Percentiles rank a stretch among this genome's conserved stretches.
Evolutionary conservation across 1,284 basidiomycete genomes (phyloP).

Genomic region (Agaricales sp.): DNA sequence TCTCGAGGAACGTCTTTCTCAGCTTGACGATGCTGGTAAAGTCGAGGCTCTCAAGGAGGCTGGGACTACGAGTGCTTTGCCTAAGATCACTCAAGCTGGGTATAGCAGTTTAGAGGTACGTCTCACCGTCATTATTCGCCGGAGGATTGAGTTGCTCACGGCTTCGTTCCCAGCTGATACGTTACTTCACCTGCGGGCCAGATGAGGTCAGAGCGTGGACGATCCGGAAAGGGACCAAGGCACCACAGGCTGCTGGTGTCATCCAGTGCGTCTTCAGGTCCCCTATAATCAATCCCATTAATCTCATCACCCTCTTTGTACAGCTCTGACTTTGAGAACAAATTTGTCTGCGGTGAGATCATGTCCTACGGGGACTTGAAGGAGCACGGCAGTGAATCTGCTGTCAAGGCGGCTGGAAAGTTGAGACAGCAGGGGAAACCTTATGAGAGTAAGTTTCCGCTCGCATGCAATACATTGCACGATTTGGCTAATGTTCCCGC

Average conservation of each 20-base stretch:
- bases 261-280: conserved; percentile 90
- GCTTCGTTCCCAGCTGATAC: conserved; percentile 56
- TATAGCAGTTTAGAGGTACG: conserved; percentile 76
- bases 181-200: conserved; percentile 96
- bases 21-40: conserved; percentile 59
- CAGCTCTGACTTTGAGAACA: conserved; percentile 92
- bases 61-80: conserved; percentile 64
- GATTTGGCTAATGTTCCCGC: conserved; percentile 8
- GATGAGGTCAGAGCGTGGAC: conserved; percentile 99
- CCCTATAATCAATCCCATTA: conserved; percentile 6
- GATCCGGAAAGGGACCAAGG: conserved; percentile 87
- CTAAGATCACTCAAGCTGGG: conserved; percentile 90
- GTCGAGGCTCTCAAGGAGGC: conserved; percentile 69
- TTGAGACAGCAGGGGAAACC: conserved; percentile 95
- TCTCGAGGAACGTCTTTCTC: conserved; percentile 84
- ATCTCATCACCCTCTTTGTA: conserved; percentile 8
- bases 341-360: conserved; percentile 99
- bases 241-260: conserved; percentile 95
- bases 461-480: conserved; percentile 3
- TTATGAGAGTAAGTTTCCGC: conserved; percentile 67
- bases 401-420: conserved; percentile 94
- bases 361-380: conserved; percentile 90
- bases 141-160: not conserved
- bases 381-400: conserved; percentile 83
- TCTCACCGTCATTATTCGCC: conserved; percentile 13